Conservation (phyloP, 345 rosid genomes). For the Acer yangbiense region DNA sequence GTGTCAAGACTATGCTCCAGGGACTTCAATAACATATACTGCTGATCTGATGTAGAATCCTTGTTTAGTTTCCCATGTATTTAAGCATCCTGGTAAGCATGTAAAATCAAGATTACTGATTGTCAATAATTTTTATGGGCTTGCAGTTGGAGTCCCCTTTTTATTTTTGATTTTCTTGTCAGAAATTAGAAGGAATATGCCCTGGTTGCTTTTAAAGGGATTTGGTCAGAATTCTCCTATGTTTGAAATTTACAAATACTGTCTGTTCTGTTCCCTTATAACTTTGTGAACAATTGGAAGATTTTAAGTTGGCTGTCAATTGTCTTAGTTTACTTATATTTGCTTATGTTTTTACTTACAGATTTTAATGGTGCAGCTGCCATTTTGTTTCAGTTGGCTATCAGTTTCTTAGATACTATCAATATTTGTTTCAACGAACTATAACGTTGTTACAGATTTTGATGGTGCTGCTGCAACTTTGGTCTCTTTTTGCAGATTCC, state of each 20-base stretch:
- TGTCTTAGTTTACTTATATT: background rate
- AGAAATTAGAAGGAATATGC: background rate
- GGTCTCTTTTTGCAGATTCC: constrained; percentile 54
- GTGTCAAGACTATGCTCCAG: background rate
- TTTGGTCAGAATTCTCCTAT: background rate
- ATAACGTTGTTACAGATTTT: constrained; percentile 7
- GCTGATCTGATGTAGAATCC: background rate
- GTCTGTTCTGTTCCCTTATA: background rate
- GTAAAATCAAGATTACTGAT: background rate
- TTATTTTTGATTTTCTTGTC: background rate
- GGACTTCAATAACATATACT: background rate
- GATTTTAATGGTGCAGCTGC: constrained; percentile 16
- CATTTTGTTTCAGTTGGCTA: background rate
- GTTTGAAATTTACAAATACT: background rate
- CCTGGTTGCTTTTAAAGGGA: background rate
- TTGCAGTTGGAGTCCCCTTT: background rate
- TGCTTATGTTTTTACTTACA: background rate
- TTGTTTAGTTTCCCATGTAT: background rate
- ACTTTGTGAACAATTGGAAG: background rate
- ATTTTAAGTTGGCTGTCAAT: background rate
- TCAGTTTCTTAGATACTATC: background rate
- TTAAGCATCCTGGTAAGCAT: background rate
- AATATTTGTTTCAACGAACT: background rate
- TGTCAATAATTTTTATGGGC: background rate
- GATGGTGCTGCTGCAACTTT: constrained; percentile 9